Evolutionary conservation across 73 alveolate genomes (phyloP).

Genomic region (Breviolum minutum): DNA sequence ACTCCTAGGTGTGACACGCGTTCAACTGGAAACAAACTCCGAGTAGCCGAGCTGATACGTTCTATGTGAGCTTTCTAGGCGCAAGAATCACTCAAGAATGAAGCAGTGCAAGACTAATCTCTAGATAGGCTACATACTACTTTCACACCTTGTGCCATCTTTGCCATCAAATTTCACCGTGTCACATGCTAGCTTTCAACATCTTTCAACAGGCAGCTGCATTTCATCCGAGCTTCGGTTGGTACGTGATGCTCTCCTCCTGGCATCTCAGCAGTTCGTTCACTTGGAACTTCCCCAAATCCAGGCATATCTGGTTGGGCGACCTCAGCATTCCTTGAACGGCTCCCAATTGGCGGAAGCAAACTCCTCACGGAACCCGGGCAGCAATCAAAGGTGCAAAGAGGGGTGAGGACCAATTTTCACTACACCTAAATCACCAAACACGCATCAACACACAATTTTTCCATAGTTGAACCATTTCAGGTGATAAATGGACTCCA

Average conservation of each 20-base stretch:
- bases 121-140: no score
- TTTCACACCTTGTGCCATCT: no score
- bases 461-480: no score
- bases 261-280: constrained; percentile 41
- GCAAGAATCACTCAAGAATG: no score
- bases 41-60: not conserved
- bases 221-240: not conserved
- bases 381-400: no score
- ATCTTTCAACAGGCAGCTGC: not conserved
- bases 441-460: no score
- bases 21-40: not conserved
- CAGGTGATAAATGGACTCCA: no score
- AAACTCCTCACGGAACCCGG: constrained; percentile 25
- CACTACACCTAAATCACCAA: no score
- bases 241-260: constrained; percentile 20
- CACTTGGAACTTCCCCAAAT: constrained; percentile 53
- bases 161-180: no score
- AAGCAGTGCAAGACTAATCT: no score
- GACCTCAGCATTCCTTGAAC: not conserved
- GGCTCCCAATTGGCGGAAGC: constrained; percentile 83
- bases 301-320: constrained; percentile 54
- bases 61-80: no score
- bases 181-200: not conserved
- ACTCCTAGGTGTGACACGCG: not conserved
- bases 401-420: no score